Conservation (phyloP, 148 eudicot genomes). For the Fallopia convolvulus region DNA sequence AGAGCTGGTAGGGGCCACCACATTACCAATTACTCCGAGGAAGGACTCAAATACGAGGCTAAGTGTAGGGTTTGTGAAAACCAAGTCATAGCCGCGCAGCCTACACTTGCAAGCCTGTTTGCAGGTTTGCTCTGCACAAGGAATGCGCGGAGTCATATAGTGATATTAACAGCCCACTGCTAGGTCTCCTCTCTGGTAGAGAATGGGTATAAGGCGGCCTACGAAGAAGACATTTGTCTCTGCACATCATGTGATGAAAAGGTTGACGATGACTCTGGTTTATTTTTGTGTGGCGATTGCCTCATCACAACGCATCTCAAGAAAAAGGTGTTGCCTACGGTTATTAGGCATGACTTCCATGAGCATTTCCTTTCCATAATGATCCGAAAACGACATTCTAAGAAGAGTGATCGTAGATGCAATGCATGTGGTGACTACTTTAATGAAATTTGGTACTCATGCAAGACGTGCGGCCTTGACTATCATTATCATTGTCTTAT, state of each 20-base stretch:
- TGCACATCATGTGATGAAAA: not conserved
- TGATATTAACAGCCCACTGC: not conserved
- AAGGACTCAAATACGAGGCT: not conserved
- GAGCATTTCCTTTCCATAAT: not conserved
- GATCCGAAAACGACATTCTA: not conserved
- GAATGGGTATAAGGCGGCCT: not conserved
- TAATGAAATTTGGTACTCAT: not conserved
- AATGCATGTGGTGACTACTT: not conserved
- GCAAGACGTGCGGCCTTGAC: not conserved
- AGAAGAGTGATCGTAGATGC: not conserved
- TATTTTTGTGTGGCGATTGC: not conserved
- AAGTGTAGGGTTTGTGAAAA: not conserved
- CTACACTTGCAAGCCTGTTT: not conserved
- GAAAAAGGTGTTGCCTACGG: not conserved
- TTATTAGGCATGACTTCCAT: not conserved
- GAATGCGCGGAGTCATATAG: not conserved
- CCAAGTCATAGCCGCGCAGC: not conserved
- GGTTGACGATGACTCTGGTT: not conserved
- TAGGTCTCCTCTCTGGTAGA: not conserved
- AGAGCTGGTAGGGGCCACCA: not conserved
- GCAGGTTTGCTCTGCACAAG: not conserved
- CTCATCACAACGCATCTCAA: not conserved
- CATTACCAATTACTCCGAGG: not conserved
- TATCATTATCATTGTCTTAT: no score
- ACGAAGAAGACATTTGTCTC: not conserved